Percentiles rank a stretch among this genome's conserved stretches.
These are phyloP conservation scores for Nemania sp. DNA, from an alignment of 2,329 filamentous ascomycete genomes.

Conservation along the genomic window DNA sequence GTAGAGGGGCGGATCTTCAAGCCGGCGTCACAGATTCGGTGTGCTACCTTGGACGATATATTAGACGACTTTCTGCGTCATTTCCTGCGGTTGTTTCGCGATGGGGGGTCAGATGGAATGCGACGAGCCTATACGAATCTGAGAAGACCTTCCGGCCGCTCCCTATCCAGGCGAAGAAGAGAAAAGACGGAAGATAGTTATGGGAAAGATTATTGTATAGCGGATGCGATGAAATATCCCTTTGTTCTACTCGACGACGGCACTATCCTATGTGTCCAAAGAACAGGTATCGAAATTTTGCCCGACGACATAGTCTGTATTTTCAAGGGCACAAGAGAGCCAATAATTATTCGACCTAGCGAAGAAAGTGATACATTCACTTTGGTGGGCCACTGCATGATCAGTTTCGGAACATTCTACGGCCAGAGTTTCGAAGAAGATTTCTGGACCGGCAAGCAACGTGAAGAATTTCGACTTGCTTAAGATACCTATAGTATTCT, in stretches of 20 bases:
- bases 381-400: slow-evolving; percentile 16
- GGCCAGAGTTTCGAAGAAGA: slow-evolving; percentile 15
- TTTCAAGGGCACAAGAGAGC: slow-evolving; percentile 20
- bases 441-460: slow-evolving; percentile 25
- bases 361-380: slow-evolving; percentile 15
- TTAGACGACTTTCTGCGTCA: slow-evolving; percentile 10
- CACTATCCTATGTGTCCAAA: slow-evolving; percentile 9
- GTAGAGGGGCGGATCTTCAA: slow-evolving; percentile 20
- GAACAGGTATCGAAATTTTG: slow-evolving; percentile 4
- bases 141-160: neutral
- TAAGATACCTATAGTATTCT: slow-evolving; percentile 6
- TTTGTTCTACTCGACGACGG: slow-evolving; percentile 25
- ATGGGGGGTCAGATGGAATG: slow-evolving; percentile 1
- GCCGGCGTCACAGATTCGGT: slow-evolving; percentile 13
- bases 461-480: slow-evolving; percentile 20
- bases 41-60: neutral
- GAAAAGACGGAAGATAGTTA: slow-evolving; percentile 1
- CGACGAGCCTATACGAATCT: slow-evolving; percentile 9
- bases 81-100: neutral
- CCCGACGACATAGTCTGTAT: slow-evolving; percentile 26
- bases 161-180: neutral
- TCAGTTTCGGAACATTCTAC: slow-evolving; percentile 19
- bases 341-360: slow-evolving; percentile 19
- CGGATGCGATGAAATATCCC: slow-evolving; percentile 7
- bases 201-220: slow-evolving; percentile 9